Evolutionary conservation across 495 filamentous ascomycete species (phyloP).

Genomic region (Trichodelitschia bisporula): DNA sequence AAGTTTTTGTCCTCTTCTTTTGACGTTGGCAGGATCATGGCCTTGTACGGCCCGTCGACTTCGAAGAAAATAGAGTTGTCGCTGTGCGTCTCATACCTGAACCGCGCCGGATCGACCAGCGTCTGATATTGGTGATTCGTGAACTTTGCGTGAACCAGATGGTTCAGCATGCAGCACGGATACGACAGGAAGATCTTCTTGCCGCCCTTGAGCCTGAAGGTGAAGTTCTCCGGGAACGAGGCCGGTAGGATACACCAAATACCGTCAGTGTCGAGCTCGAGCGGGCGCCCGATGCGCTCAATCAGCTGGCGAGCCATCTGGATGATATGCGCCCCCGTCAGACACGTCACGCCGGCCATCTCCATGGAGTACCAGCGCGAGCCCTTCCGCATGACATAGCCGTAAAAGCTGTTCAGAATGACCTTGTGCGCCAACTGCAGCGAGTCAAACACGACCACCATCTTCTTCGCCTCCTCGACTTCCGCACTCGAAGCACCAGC

Average conservation of each 20-base stretch:
- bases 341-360: slow-evolving; percentile 96
- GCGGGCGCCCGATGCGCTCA: slow-evolving; percentile 72
- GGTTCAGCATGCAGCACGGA: slow-evolving; percentile 98
- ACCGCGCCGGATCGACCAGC: slow-evolving; percentile 48
- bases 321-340: slow-evolving; percentile 93
- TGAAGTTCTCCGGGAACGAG: slow-evolving; percentile 90
- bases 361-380: slow-evolving; percentile 99
- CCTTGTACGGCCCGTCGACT: slow-evolving; percentile 89
- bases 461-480: slow-evolving; percentile 89
- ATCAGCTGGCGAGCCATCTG: slow-evolving; percentile 90
- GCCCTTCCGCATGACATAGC: slow-evolving; percentile 97
- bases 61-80: slow-evolving; percentile 99
- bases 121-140: slow-evolving; percentile 96
- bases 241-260: slow-evolving; percentile 99
- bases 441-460: slow-evolving; percentile 92
- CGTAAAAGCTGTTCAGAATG: slow-evolving; percentile 98
- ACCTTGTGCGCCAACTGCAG: slow-evolving; percentile 95
- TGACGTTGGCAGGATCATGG: slow-evolving; percentile 91
- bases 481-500: slow-evolving; percentile 53
- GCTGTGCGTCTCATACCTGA: slow-evolving; percentile 83
- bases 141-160: slow-evolving; percentile 82
- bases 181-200: slow-evolving; percentile 93
- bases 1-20: slow-evolving; percentile 98
- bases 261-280: slow-evolving; percentile 98
- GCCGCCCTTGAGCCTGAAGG: slow-evolving; percentile 78